Evolutionary conservation across 2,329 filamentous ascomycete species (phyloP).

Genomic region (Dactylellina cionopaga): DNA sequence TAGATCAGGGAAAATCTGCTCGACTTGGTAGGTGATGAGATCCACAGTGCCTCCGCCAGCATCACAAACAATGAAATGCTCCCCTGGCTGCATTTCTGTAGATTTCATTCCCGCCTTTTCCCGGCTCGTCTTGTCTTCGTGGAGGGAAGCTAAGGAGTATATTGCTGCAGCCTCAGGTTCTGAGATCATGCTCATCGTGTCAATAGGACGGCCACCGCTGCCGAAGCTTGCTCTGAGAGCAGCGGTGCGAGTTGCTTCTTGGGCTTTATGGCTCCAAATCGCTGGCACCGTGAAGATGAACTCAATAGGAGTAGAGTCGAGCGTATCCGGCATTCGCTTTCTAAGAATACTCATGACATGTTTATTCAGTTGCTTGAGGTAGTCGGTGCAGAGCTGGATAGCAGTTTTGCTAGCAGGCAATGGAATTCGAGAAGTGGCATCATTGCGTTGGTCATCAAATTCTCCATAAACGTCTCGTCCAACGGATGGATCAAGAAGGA

Average conservation of each 20-base stretch:
- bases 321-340: conserved; percentile 26
- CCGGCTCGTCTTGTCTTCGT: conserved; percentile 5
- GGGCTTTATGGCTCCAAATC: conserved; percentile 39
- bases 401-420: conserved; percentile 18
- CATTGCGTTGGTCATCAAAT: too few species aligned
- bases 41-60: conserved; percentile 58
- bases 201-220: conserved; percentile 3
- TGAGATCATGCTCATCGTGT: conserved; percentile 28
- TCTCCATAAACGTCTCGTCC: conserved; percentile 2
- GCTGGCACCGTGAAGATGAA: conserved; percentile 39
- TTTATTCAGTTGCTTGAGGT: conserved; percentile 10
- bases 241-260: conserved; percentile 22
- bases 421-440: neutral
- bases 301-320: conserved; percentile 23
- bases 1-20: conserved; percentile 28
- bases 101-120: conserved; percentile 1
- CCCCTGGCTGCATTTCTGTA: conserved; percentile 18
- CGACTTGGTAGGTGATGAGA: conserved; percentile 54
- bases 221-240: conserved; percentile 21
- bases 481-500: conserved; percentile 14
- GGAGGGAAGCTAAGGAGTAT: conserved; percentile 2
- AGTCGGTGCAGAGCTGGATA: conserved; percentile 21
- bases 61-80: conserved; percentile 56
- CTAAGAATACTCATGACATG: conserved; percentile 18
- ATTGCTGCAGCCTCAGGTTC: conserved; percentile 31